These are phyloP conservation scores for Sporisorium exsertum DNA, from an alignment of 1,284 basidiomycete species.

Conservation along the genomic window DNA sequence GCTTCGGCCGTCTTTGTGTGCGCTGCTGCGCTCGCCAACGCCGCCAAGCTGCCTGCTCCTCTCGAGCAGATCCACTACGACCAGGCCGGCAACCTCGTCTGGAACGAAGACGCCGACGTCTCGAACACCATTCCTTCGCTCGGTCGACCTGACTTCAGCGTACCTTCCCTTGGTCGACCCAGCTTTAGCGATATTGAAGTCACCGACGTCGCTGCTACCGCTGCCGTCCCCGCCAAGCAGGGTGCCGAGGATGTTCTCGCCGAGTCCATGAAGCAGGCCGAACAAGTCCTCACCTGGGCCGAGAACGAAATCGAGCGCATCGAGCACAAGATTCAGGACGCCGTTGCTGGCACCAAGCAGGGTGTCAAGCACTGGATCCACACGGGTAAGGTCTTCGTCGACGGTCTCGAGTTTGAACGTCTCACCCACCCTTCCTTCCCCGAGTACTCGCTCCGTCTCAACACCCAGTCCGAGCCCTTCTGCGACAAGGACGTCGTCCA, in stretches of 20 bases:
- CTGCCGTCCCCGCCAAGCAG: slow-evolving; percentile 69
- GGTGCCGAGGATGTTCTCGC: slow-evolving; percentile 70
- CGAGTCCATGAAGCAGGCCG: slow-evolving; percentile 61
- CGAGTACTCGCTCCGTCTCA: slow-evolving; percentile 78
- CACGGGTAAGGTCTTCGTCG: slow-evolving; percentile 70
- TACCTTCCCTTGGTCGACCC: slow-evolving; percentile 50
- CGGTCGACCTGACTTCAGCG: slow-evolving; percentile 57
- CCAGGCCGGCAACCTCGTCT: slow-evolving; percentile 56
- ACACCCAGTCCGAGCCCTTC: slow-evolving; percentile 68
- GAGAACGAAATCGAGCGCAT: slow-evolving; percentile 52
- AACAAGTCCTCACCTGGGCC: slow-evolving; percentile 68
- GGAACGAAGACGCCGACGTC: slow-evolving; percentile 44
- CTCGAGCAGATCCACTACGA: slow-evolving; percentile 60
- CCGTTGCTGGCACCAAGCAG: slow-evolving; percentile 38
- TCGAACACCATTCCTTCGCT: slow-evolving; percentile 28
- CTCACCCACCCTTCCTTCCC: slow-evolving; percentile 80
- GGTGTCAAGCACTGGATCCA: slow-evolving; percentile 49
- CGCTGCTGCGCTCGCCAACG: slow-evolving; percentile 54
- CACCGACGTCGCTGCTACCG: slow-evolving; percentile 28
- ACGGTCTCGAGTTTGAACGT: slow-evolving; percentile 73
- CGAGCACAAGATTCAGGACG: slow-evolving; percentile 47
- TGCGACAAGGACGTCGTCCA: slow-evolving; percentile 87
- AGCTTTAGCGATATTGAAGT: slow-evolving; percentile 51
- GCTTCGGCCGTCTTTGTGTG: slow-evolving; percentile 59
- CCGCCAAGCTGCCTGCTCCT: slow-evolving; percentile 44